Conservation (phyloP, 2,329 filamentous ascomycete species). For the Leptographium procerum region DNA sequence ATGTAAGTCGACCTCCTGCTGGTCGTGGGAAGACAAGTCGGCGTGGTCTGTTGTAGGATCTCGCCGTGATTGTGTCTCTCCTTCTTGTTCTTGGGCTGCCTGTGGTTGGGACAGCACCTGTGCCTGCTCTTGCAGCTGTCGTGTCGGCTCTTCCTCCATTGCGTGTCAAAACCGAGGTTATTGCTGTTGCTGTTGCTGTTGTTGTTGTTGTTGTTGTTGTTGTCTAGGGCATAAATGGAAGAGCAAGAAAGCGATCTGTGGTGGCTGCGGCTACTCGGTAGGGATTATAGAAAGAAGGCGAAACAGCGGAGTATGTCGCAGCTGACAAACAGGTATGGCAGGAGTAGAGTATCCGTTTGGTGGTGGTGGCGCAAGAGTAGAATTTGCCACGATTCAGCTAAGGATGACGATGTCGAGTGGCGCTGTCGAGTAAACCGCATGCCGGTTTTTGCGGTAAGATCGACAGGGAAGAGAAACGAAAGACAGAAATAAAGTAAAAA, state of each 20-base stretch:
- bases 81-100: background rate
- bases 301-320: background rate
- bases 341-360: background rate
- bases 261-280: background rate
- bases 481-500: background rate
- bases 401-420: background rate
- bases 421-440: background rate
- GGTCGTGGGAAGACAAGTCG: constrained; percentile 18
- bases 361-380: background rate
- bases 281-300: too few relatives aligned
- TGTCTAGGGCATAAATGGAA: too few relatives aligned
- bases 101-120: background rate
- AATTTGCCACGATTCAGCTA: background rate
- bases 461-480: background rate
- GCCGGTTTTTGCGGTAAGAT: background rate
- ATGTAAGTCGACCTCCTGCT: constrained; percentile 26
- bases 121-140: background rate
- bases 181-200: background rate
- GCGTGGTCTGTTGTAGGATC: background rate
- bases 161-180: background rate
- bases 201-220: background rate
- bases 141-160: background rate
- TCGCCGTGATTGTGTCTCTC: background rate
- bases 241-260: background rate
- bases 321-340: background rate